Evolutionary conservation across 1,284 basidiomycete species (phyloP).

Genomic region (Porodaedalea pini): DNA sequence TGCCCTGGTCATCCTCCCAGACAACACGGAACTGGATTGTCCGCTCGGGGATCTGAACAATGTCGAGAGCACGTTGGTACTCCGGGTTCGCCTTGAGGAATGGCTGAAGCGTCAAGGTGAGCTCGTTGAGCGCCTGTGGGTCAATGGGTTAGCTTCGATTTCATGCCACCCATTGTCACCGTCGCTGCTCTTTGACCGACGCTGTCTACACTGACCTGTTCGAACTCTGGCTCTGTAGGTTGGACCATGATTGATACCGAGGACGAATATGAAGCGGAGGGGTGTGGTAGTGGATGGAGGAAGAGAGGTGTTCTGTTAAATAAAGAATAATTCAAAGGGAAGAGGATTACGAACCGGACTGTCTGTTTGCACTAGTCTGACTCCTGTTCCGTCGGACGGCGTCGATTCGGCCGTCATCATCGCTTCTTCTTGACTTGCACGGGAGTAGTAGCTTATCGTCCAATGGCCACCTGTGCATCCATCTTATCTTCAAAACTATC

Average conservation of each 20-base stretch:
- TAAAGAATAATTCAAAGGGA: neutral
- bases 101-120: slow-evolving; percentile 59
- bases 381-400: too few relatives aligned
- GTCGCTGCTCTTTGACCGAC: neutral
- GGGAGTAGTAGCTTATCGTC: too few relatives aligned
- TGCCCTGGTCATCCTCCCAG: slow-evolving; percentile 75
- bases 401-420: too few relatives aligned
- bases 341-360: neutral
- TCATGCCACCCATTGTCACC: neutral
- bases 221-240: slow-evolving; percentile 51
- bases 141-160: slow-evolving; percentile 3
- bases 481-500: too few relatives aligned
- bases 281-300: neutral
- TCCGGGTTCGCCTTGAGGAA: slow-evolving; percentile 70
- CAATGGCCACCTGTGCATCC: too few relatives aligned
- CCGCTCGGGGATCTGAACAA: slow-evolving; percentile 74
- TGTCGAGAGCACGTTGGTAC: slow-evolving; percentile 69
- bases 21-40: slow-evolving; percentile 76
- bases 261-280: neutral
- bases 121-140: slow-evolving; percentile 59
- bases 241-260: slow-evolving; percentile 23
- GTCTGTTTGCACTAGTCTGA: too few relatives aligned
- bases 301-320: too few relatives aligned
- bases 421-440: too few relatives aligned
- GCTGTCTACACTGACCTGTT: slow-evolving; percentile 38